Evolutionary conservation across 768 basidiomycete species (phyloP).

Genomic region (Rhizopogon salebrosus): DNA sequence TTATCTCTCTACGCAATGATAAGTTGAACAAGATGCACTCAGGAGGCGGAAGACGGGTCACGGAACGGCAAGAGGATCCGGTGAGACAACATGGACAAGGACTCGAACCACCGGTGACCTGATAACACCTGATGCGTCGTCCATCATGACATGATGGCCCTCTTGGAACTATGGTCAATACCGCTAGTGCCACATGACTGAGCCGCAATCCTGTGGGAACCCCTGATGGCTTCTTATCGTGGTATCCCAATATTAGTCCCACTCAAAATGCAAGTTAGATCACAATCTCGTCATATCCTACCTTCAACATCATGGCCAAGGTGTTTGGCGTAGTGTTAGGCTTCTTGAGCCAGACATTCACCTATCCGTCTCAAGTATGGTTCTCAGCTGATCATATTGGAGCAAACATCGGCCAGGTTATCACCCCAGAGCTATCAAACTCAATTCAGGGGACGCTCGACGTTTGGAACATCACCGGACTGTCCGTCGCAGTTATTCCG

Average conservation of each 20-base stretch:
- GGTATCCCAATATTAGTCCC: not conserved
- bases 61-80: too few species aligned
- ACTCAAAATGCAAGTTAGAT: not conserved
- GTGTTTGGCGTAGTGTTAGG: not conserved
- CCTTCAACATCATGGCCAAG: not conserved
- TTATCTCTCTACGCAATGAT: too few species aligned
- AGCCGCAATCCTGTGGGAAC: not conserved
- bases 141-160: too few species aligned
- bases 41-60: too few species aligned
- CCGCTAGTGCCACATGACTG: too few species aligned
- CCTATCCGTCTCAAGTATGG: not conserved
- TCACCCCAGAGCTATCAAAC: constrained; percentile 14
- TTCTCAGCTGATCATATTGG: not conserved
- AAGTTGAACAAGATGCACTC: too few species aligned
- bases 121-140: too few species aligned
- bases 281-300: too few species aligned
- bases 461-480: constrained; percentile 22
- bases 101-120: too few species aligned
- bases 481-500: constrained; percentile 25
- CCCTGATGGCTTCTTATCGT: not conserved
- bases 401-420: not conserved
- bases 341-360: not conserved
- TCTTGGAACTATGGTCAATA: too few species aligned
- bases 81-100: too few species aligned
- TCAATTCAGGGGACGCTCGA: constrained; percentile 15